Evolutionary conservation across 2,329 filamentous ascomycete species (phyloP).

Genomic region (Sclerotinia borealis): DNA sequence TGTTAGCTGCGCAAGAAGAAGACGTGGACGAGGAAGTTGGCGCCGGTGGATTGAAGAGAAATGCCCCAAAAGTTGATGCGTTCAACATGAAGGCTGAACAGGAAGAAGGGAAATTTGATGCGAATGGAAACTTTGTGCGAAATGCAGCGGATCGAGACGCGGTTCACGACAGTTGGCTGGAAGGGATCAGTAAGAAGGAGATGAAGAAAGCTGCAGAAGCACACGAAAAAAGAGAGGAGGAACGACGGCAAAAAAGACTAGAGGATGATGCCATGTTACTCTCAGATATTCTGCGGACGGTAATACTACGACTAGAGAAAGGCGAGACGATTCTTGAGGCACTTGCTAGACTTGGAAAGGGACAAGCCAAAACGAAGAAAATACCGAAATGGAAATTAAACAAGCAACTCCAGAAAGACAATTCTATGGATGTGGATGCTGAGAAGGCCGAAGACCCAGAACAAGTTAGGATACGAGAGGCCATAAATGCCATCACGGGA

Average conservation of each 20-base stretch:
- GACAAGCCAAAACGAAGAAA: conserved; percentile 53
- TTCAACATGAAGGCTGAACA: conserved; percentile 91
- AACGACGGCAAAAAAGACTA: conserved; percentile 63
- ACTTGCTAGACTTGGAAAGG: conserved; percentile 70
- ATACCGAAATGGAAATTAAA: conserved; percentile 65
- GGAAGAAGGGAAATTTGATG: conserved; percentile 89
- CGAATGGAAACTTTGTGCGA: conserved; percentile 83
- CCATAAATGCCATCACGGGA: conserved; percentile 78
- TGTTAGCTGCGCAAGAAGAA: conserved; percentile 68
- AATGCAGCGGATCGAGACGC: conserved; percentile 86
- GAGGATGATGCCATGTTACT: conserved; percentile 70
- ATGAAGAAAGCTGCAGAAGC: conserved; percentile 84
- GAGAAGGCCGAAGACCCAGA: conserved; percentile 57
- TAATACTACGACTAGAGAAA: conserved; percentile 69
- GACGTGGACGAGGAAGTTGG: conserved; percentile 85
- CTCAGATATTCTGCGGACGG: conserved; percentile 62
- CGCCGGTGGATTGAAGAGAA: conserved; percentile 81
- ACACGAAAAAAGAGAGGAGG: conserved; percentile 76
- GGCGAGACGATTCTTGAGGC: conserved; percentile 87
- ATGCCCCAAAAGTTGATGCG: conserved; percentile 89
- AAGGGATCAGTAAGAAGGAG: conserved; percentile 88
- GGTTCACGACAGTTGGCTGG: conserved; percentile 85
- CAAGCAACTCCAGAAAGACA: conserved; percentile 54
- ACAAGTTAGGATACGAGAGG: conserved; percentile 62
- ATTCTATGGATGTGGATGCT: conserved; percentile 66